phyloP scores from a whole-genome alignment of 73 alveolate genomes.

The Paramecium bursaria region DNA sequence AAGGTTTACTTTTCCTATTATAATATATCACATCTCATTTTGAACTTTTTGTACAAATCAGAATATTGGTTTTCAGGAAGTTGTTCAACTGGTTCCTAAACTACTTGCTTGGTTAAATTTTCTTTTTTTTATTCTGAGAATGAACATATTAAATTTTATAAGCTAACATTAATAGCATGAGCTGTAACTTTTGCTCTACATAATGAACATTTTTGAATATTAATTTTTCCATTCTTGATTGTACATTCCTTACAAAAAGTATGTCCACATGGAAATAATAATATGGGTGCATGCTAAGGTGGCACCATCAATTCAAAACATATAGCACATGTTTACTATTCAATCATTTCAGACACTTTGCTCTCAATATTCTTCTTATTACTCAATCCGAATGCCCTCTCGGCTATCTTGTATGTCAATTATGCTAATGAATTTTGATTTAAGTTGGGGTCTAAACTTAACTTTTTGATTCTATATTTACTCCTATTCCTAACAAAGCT shows the following conservation, averaged over 20 bases:
- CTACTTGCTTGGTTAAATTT: constrained; percentile 3
- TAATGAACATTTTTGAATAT: constrained; percentile 77
- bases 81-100: background rate
- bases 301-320: constrained; percentile 86
- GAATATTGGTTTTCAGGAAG: constrained; percentile 1
- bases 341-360: constrained; percentile 64
- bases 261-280: constrained; percentile 90
- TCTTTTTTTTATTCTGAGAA: constrained; percentile 52
- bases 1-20: constrained; percentile 9
- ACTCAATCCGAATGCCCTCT: constrained; percentile 20
- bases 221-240: constrained; percentile 62
- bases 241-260: constrained; percentile 82
- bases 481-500: no score
- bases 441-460: no score
- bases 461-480: no score
- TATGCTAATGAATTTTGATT: constrained; percentile 49
- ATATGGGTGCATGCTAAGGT: constrained; percentile 80
- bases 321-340: constrained; percentile 80
- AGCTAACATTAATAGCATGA: constrained; percentile 81
- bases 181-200: constrained; percentile 74
- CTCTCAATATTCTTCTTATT: constrained; percentile 36
- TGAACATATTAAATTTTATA: constrained; percentile 76
- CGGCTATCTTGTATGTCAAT: constrained; percentile 50
- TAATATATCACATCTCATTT: constrained; percentile 43
- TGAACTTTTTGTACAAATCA: constrained; percentile 16